These are phyloP conservation scores for Exobasidium cylindrosporum DNA, from an alignment of 1,284 basidiomycete genomes.

Conservation along the genomic window DNA sequence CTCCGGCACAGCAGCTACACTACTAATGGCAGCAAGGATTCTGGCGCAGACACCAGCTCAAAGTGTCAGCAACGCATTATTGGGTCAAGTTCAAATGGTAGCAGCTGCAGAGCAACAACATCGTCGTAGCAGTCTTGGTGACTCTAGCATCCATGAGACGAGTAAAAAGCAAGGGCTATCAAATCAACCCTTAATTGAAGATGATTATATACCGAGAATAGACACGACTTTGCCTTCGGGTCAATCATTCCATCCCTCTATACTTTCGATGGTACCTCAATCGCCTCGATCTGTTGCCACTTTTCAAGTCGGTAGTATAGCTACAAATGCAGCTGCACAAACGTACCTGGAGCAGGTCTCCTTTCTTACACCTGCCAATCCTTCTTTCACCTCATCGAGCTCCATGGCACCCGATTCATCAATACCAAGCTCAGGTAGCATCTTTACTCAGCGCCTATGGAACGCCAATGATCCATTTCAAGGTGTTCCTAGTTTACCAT, in stretches of 20 bases:
- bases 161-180: background rate
- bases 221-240: background rate
- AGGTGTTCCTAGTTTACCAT: constrained; percentile 41
- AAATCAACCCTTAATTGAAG: background rate
- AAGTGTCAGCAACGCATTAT: constrained; percentile 8
- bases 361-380: background rate
- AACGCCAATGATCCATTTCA: constrained; percentile 7
- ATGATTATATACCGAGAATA: no score
- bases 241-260: no score
- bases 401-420: background rate
- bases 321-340: background rate
- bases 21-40: constrained; percentile 4
- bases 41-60: constrained; percentile 10
- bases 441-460: no score
- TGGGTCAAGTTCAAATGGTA: constrained; percentile 5
- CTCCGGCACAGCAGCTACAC: constrained; percentile 3
- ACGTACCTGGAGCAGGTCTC: background rate
- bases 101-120: background rate
- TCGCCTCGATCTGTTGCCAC: constrained; percentile 1
- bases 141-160: background rate
- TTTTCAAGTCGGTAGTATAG: constrained; percentile 4
- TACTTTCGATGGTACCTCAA: background rate
- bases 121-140: background rate
- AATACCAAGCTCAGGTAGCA: no score
- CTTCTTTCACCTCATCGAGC: background rate